Conservation (phyloP, 2,329 filamentous ascomycete genomes). For the Anisogramma anomala region DNA sequence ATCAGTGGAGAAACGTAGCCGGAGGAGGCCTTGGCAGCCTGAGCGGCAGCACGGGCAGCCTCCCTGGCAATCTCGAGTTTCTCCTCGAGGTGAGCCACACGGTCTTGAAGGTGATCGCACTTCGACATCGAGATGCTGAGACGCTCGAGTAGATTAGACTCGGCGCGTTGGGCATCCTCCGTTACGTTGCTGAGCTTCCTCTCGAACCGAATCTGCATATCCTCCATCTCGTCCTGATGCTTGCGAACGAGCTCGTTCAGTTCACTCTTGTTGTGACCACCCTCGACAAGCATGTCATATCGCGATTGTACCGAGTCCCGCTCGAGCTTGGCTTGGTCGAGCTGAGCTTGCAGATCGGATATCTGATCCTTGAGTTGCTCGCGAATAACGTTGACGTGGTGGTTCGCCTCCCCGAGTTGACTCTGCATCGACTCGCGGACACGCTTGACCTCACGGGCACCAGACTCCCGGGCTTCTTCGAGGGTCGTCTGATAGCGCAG, state of each 20-base stretch:
- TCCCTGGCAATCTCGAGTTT: slow-evolving; percentile 83
- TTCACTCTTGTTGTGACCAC: slow-evolving; percentile 51
- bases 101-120: slow-evolving; percentile 75
- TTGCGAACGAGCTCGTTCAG: slow-evolving; percentile 41
- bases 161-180: slow-evolving; percentile 72
- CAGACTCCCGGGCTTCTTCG: slow-evolving; percentile 70
- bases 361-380: slow-evolving; percentile 75
- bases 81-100: slow-evolving; percentile 74
- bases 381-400: slow-evolving; percentile 73
- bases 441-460: slow-evolving; percentile 67
- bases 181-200: slow-evolving; percentile 59
- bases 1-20: slow-evolving; percentile 20
- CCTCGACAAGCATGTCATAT: slow-evolving; percentile 74
- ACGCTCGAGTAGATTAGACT: slow-evolving; percentile 69
- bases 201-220: slow-evolving; percentile 64
- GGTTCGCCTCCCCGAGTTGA: slow-evolving; percentile 73
- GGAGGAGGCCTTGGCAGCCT: slow-evolving; percentile 54
- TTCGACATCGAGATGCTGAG: slow-evolving; percentile 75
- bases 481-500: slow-evolving; percentile 69
- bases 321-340: slow-evolving; percentile 69
- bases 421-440: slow-evolving; percentile 67
- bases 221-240: slow-evolving; percentile 60
- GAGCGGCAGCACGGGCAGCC: slow-evolving; percentile 70
- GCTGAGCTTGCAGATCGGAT: slow-evolving; percentile 55
- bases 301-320: slow-evolving; percentile 69